A percentile compares a stretch with the other conserved stretches of the same genome.
Evolutionary conservation across 2,329 filamentous ascomycete genomes (phyloP).

Genomic region (Gnomoniopsis sp.): DNA sequence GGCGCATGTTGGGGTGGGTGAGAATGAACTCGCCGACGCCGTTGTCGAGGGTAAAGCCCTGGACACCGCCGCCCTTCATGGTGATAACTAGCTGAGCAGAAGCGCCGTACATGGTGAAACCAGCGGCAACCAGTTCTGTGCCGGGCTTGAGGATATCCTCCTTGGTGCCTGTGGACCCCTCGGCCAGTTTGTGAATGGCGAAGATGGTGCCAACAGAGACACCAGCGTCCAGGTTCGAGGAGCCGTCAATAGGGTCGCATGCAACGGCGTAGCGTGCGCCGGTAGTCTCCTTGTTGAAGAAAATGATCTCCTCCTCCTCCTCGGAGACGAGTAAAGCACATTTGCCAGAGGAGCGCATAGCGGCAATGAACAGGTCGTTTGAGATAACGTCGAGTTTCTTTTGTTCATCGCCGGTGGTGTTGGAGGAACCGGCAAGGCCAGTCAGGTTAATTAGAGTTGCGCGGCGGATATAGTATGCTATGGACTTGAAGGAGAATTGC

Average conservation of each 20-base stretch:
- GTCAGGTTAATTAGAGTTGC: conserved; percentile 94
- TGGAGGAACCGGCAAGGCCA: conserved; percentile 89
- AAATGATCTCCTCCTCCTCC: conserved; percentile 90
- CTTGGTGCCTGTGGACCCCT: conserved; percentile 68
- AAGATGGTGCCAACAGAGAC: conserved; percentile 98
- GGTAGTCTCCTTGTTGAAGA: conserved; percentile 71
- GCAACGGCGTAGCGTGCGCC: conserved; percentile 87
- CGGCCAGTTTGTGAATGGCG: conserved; percentile 83
- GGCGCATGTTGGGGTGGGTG: conserved; percentile 89
- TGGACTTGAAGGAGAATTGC: conserved; percentile 99
- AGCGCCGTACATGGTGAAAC: conserved; percentile 99
- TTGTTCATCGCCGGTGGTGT: conserved; percentile 95
- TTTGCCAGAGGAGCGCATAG: conserved; percentile 90
- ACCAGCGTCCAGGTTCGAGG: conserved; percentile 94
- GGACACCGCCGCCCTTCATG: conserved; percentile 88
- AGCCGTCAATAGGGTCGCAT: conserved; percentile 97
- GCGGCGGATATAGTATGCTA: conserved; percentile 97
- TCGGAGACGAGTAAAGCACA: conserved; percentile 94
- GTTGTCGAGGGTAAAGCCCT: conserved; percentile 97
- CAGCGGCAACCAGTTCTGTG: conserved; percentile 85
- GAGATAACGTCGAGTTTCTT: conserved; percentile 99
- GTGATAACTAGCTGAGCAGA: conserved; percentile 95
- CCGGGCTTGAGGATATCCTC: conserved; percentile 88
- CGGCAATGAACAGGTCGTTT: conserved; percentile 94
- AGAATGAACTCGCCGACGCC: conserved; percentile 98